These are phyloP conservation scores for Crithidia mellificae DNA, from an alignment of 208 protist species.

Conservation along the genomic window DNA sequence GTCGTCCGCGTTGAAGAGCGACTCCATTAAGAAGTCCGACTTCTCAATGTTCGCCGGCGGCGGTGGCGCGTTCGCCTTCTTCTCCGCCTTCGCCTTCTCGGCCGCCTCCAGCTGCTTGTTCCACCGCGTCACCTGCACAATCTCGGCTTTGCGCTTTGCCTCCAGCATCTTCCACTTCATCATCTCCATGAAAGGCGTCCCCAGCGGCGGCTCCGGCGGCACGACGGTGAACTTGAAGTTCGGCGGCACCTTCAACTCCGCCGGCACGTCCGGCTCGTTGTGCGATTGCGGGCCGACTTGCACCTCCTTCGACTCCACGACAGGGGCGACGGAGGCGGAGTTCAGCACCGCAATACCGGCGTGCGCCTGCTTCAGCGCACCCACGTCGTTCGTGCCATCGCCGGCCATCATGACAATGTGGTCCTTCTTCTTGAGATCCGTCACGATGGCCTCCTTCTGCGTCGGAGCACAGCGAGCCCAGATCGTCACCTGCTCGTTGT, in stretches of 20 bases:
- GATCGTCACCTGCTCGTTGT: slow-evolving; percentile 83
- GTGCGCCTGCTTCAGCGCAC: slow-evolving; percentile 99
- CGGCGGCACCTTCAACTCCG: slow-evolving; percentile 75
- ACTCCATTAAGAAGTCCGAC: slow-evolving; percentile 90
- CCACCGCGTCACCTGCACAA: slow-evolving; percentile 75
- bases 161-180: slow-evolving; percentile 78
- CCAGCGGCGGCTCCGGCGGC: slow-evolving; percentile 54
- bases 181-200: slow-evolving; percentile 78
- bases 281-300: slow-evolving; percentile 70
- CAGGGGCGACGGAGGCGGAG: slow-evolving; percentile 61
- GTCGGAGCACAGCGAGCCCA: slow-evolving; percentile 91
- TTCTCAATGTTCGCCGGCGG: slow-evolving; percentile 19
- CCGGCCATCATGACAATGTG: slow-evolving; percentile 93
- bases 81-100: slow-evolving; percentile 54
- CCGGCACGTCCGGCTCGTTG: slow-evolving; percentile 85
- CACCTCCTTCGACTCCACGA: slow-evolving; percentile 34
- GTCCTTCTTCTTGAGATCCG: slow-evolving; percentile 80
- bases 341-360: slow-evolving; percentile 97
- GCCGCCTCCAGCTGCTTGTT: slow-evolving; percentile 76
- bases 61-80: slow-evolving; percentile 55
- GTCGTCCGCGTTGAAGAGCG: slow-evolving; percentile 84
- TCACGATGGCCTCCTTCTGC: slow-evolving; percentile 91
- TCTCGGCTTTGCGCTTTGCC: slow-evolving; percentile 83
- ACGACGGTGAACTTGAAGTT: slow-evolving; percentile 85
- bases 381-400: slow-evolving; percentile 98